phyloP scores from a whole-genome alignment of 2,329 filamentous ascomycete species.

The Penicillium sp. region DNA sequence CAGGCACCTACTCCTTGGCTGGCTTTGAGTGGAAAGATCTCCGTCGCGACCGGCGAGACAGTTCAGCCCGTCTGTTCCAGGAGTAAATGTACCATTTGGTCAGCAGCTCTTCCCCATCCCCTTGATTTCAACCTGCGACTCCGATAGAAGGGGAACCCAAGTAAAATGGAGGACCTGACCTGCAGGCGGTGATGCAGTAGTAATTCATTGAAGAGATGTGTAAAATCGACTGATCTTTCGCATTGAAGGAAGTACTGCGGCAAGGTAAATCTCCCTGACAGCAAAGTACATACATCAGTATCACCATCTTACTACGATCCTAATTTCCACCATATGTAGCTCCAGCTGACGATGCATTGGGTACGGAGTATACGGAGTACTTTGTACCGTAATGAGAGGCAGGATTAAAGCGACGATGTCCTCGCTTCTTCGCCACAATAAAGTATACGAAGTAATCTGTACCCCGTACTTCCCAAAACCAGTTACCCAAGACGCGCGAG shows the following conservation, averaged over 20 bases:
- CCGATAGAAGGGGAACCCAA: background rate
- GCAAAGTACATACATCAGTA: slow-evolving; percentile 1
- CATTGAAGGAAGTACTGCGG: background rate
- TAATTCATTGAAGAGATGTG: background rate
- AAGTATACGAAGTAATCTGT: background rate
- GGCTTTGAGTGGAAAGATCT: slow-evolving; percentile 21
- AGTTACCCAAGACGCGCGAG: background rate
- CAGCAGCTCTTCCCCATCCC: background rate
- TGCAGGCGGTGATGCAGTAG: background rate
- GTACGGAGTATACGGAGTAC: too few relatives aligned
- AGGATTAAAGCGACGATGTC: background rate
- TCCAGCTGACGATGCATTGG: background rate
- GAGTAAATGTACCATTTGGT: background rate
- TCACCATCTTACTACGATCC: background rate
- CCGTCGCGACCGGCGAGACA: slow-evolving; percentile 12
- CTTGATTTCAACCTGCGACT: background rate
- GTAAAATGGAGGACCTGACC: background rate
- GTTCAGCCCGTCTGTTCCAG: slow-evolving; percentile 11
- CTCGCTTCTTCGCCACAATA: background rate
- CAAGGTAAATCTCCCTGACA: background rate
- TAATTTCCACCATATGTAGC: background rate
- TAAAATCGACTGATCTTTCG: slow-evolving; percentile 1
- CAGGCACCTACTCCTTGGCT: slow-evolving; percentile 19
- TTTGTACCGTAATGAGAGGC: background rate
- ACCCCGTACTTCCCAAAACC: background rate